These are phyloP conservation scores for Mortierella sp. DNA, from an alignment of 371 early-diverging fungal species.

Conservation along the genomic window DNA sequence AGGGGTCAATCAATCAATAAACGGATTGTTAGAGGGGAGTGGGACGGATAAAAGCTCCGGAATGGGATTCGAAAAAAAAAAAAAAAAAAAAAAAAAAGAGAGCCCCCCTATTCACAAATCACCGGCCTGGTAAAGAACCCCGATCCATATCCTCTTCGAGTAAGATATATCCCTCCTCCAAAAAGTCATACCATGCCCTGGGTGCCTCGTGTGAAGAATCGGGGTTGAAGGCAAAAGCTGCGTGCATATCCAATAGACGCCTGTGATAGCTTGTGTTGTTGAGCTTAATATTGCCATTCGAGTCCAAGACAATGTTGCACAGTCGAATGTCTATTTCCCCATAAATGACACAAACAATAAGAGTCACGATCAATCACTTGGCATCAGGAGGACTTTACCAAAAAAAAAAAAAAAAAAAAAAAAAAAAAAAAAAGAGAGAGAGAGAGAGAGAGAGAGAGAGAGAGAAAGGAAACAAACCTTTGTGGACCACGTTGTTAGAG, in stretches of 20 bases:
- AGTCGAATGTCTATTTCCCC: conserved; percentile 53
- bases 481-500: conserved; percentile 67
- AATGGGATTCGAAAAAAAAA: no score
- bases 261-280: conserved; percentile 58
- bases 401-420: no score
- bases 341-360: not conserved
- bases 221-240: conserved; percentile 42
- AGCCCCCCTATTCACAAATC: not conserved
- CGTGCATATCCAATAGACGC: conserved; percentile 57
- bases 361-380: no score
- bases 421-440: no score
- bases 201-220: conserved; percentile 27
- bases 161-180: no score
- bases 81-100: not conserved
- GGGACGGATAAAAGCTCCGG: no score
- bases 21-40: no score
- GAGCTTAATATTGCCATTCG: conserved; percentile 52
- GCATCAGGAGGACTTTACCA: no score
- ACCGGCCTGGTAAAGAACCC: conserved; percentile 60
- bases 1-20: no score
- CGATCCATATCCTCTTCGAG: conserved; percentile 67
- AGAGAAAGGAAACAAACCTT: conserved; percentile 50
- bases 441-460: no score
- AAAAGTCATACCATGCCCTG: conserved; percentile 43
- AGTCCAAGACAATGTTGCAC: conserved; percentile 57